Evolutionary conservation across 257 asterid species (phyloP).

Genomic region (Plantago elongata): DNA sequence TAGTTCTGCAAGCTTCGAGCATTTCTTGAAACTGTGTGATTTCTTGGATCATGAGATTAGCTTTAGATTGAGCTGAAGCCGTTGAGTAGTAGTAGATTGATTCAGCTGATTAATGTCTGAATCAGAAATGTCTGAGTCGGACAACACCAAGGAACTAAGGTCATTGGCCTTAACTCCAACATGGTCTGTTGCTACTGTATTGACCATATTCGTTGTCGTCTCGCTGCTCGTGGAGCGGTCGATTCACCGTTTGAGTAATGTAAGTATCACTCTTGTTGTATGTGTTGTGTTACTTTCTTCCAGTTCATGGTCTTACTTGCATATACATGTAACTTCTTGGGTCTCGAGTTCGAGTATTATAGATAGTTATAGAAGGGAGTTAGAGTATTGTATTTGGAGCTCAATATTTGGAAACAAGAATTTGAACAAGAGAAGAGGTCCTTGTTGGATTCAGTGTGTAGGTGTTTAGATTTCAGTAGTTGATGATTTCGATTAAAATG

Average conservation of each 20-base stretch:
- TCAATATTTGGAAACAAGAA: no score
- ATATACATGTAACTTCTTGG: not conserved
- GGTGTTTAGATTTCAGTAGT: not conserved
- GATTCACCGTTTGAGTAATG: conserved; percentile 76
- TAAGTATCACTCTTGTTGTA: conserved; percentile 31
- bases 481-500: not conserved
- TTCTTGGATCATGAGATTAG: conserved; percentile 8
- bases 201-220: conserved; percentile 83
- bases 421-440: no score
- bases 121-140: conserved; percentile 30
- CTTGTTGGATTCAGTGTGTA: not conserved
- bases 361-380: no score
- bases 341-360: no score
- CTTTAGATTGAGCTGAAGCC: conserved; percentile 16
- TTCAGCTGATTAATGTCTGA: conserved; percentile 38
- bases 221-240: conserved; percentile 94
- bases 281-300: not conserved
- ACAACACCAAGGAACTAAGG: conserved; percentile 49
- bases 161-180: conserved; percentile 93
- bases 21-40: not conserved
- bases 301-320: not conserved
- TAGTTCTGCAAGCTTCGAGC: not conserved
- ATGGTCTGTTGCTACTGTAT: conserved; percentile 94
- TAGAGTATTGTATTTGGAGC: no score
- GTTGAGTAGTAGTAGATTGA: not conserved